Evolutionary conservation across 352 stramenopile genomes (phyloP), one percentile per base, ranked within the genome.

Genomic region (Globisporangium spinosum): DNA sequence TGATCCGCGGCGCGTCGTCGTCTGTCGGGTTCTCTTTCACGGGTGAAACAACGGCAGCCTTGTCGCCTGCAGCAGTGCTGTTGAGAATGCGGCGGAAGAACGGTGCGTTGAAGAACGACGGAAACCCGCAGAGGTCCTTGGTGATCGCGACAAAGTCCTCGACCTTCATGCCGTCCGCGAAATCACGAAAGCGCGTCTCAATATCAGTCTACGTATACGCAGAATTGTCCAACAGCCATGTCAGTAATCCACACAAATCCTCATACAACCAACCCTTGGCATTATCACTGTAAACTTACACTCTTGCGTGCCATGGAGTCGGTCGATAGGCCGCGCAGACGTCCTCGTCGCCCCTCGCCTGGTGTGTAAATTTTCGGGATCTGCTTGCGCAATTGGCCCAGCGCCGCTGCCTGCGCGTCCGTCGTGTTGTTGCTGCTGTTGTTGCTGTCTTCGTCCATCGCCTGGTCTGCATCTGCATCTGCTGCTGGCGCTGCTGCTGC

Each of bases 91-190:
- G 85, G 53, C 89, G 78, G 75, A 98, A 99, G 38, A 99, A 90
- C 53, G 97, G 95, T 35, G 90, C 89, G 72, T 99, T 99, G 75
- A 99, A 99, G 79, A 99, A 99, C 23, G 94, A 98, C n/a, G 97
- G 97, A 76, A 99, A 98, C 9, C 91, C 87, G 74, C 96, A 99
- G 20, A 99, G 78, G 64, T 98, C 97, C 75, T 99, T 99, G 3
- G 97, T 98, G 29, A 99, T 95, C 6, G 93, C 83, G 43, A 98
- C 96, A 70, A 95, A 95, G 58, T 92, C 83, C 62, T 94, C 85
- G 12, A 94, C 82, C 56, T 90, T 92, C 83, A 95, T 93, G 43
- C 87, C 87, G 15, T 95, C 85, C 1, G 84, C 73, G 57, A 91
- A 93, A 23, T 94, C 83, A 17, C 76, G 72, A 57, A 95, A 95